Conservation (phyloP, 768 basidiomycete species). For the Tulasnella calospora region DNA sequence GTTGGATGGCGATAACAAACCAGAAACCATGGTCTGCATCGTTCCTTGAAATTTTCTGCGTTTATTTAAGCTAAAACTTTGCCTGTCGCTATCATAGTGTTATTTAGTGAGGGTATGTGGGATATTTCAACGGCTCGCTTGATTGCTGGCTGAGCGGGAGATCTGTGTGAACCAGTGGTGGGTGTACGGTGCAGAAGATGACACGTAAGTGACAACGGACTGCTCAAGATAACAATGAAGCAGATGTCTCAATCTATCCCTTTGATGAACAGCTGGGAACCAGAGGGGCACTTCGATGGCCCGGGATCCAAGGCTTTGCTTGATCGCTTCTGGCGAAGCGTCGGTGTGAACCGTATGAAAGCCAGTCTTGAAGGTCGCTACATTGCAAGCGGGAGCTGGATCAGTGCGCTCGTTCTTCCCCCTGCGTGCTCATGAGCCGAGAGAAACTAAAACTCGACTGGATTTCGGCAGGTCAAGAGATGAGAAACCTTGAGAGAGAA, state of each 20-base stretch:
- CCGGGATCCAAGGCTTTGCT: not conserved
- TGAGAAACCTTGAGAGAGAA: not conserved
- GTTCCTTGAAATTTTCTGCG: not conserved
- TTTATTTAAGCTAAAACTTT: not conserved
- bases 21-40: not conserved
- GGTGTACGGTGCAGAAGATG: not conserved
- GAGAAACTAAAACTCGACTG: not conserved
- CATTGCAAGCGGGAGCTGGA: not conserved
- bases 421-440: not conserved
- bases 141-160: too few relatives aligned
- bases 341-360: not conserved
- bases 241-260: not conserved
- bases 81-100: not conserved
- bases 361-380: not conserved
- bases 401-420: not conserved
- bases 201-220: not conserved
- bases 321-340: not conserved
- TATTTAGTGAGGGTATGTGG: not conserved
- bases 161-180: not conserved
- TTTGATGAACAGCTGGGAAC: not conserved
- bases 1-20: not conserved
- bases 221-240: not conserved
- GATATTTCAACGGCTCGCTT: too few relatives aligned
- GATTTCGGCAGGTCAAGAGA: not conserved
- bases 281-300: not conserved